phyloP scores from a whole-genome alignment of 768 basidiomycete species.

The Agaricus blazei region DNA sequence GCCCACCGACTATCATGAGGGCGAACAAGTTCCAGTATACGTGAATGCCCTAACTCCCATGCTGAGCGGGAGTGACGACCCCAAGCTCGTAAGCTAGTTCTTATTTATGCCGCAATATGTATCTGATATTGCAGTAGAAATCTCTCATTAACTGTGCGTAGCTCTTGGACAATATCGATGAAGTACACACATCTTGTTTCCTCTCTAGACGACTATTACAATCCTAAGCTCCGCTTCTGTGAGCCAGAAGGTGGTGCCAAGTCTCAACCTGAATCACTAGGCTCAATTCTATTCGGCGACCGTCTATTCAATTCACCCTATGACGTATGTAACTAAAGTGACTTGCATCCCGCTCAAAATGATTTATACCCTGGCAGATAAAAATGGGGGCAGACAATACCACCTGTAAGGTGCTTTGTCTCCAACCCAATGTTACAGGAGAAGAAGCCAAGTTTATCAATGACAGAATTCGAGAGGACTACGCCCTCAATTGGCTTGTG shows the following conservation, averaged over 20 bases:
- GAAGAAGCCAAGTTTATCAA: constrained; percentile 89
- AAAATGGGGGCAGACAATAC: constrained; percentile 73
- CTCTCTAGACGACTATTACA: constrained; percentile 84
- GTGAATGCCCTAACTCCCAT: constrained; percentile 91
- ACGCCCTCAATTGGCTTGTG: constrained; percentile 91
- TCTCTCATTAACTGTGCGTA: constrained; percentile 82
- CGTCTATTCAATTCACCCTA: constrained; percentile 90
- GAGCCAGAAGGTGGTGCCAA: constrained; percentile 66
- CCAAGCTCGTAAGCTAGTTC: constrained; percentile 62
- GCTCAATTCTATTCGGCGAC: constrained; percentile 95
- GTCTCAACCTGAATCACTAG: constrained; percentile 79
- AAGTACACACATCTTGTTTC: not conserved
- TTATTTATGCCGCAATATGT: not conserved
- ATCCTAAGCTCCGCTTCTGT: constrained; percentile 83
- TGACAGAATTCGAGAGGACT: constrained; percentile 86
- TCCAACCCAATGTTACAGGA: constrained; percentile 42
- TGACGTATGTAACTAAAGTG: constrained; percentile 47
- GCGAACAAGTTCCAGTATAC: constrained; percentile 73
- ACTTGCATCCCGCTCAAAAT: not conserved
- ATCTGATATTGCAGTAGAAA: constrained; percentile 48
- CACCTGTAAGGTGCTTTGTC: constrained; percentile 77
- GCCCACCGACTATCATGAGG: constrained; percentile 71
- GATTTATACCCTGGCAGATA: constrained; percentile 42
- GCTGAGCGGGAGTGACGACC: constrained; percentile 58
- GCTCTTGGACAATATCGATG: not conserved